These are phyloP conservation scores for Termitomyces sp. DNA, from an alignment of 768 basidiomycete species.

Conservation along the genomic window DNA sequence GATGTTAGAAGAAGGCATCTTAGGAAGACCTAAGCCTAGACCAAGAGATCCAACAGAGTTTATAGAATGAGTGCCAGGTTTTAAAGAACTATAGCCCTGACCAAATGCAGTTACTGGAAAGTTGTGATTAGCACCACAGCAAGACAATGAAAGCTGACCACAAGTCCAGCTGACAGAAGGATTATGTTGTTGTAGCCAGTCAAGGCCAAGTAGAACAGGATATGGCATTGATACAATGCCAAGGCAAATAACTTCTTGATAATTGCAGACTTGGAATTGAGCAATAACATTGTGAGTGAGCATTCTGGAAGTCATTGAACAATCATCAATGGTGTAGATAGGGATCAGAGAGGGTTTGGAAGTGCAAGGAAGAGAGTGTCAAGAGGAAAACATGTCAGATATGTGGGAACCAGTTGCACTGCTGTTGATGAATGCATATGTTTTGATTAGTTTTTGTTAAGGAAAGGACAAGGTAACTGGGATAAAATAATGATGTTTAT, in stretches of 20 bases:
- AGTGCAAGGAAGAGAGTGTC: conserved; percentile 29
- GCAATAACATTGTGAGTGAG: conserved; percentile 35
- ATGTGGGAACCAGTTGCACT: conserved; percentile 36
- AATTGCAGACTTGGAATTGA: conserved; percentile 22
- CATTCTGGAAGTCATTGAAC: conserved; percentile 35
- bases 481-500: conserved; percentile 8
- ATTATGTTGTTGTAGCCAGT: conserved; percentile 35
- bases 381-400: conserved; percentile 29
- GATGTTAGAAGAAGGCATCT: too few species aligned
- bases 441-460: conserved; percentile 26
- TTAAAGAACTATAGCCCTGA: too few species aligned
- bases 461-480: conserved; percentile 27
- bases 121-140: too few species aligned
- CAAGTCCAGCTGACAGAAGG: conserved; percentile 31
- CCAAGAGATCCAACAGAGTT: too few species aligned
- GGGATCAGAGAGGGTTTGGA: conserved; percentile 28
- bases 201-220: conserved; percentile 33
- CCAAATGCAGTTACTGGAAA: too few species aligned
- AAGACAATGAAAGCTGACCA: conserved; percentile 9
- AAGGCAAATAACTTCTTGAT: conserved; percentile 23
- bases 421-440: conserved; percentile 9
- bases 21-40: too few species aligned
- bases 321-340: conserved; percentile 27
- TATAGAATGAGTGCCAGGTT: too few species aligned
- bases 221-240: conserved; percentile 19